Evolutionary conservation across 805 yeast genomes (phyloP).

Genomic region (Blastobotrys peoriensis): DNA sequence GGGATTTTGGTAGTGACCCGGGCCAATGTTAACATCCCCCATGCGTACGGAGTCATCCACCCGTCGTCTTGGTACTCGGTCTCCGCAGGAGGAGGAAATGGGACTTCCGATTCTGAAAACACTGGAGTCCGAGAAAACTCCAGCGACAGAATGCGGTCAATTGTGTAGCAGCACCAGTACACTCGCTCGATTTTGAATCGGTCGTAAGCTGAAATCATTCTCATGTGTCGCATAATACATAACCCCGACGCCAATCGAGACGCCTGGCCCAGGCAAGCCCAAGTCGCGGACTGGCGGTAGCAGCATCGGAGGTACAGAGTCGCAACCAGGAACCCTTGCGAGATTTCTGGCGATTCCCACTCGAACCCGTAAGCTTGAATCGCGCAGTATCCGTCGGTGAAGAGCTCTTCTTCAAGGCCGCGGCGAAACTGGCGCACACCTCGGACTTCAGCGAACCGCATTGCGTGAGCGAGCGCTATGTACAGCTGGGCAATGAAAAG

Average conservation of each 20-base stretch:
- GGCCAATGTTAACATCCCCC: conserved; percentile 23
- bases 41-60: conserved; percentile 39
- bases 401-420: conserved; percentile 38
- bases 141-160: conserved; percentile 48
- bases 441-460: conserved; percentile 44
- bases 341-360: conserved; percentile 47
- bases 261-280: conserved; percentile 39
- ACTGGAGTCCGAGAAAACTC: conserved; percentile 45
- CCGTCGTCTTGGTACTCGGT: conserved; percentile 33
- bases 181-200: conserved; percentile 43
- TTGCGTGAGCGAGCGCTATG: conserved; percentile 43
- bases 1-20: conserved; percentile 22
- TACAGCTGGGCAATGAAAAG: conserved; percentile 48
- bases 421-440: conserved; percentile 20
- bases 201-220: conserved; percentile 30
- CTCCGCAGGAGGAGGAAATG: conserved; percentile 21
- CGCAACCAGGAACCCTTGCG: conserved; percentile 46
- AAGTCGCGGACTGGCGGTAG: conserved; percentile 40
- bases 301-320: conserved; percentile 40
- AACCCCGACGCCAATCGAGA: conserved; percentile 40
- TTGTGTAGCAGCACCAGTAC: conserved; percentile 49
- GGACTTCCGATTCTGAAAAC: conserved; percentile 34
- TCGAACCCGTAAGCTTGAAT: conserved; percentile 39
- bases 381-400: conserved; percentile 36
- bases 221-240: conserved; percentile 34